Evolutionary conservation across 495 filamentous ascomycete species (phyloP).

Genomic region (Geoglossum glabrum): DNA sequence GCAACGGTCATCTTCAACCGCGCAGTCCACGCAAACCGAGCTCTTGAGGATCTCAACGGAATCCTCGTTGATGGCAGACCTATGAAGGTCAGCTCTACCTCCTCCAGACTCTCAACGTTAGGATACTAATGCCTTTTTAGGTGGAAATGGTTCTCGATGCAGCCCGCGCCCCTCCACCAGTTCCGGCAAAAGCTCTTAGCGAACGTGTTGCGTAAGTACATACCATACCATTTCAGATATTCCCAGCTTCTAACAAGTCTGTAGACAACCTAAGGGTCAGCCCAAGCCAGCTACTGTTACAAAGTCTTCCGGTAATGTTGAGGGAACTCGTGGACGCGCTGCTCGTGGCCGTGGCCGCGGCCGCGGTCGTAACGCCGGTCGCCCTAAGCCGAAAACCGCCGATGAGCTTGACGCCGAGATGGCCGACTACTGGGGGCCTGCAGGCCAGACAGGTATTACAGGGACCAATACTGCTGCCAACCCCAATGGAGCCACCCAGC

Average conservation of each 20-base stretch:
- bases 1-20: slow-evolving; percentile 64
- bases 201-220: slow-evolving; percentile 65
- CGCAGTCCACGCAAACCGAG: slow-evolving; percentile 57
- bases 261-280: slow-evolving; percentile 46
- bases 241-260: slow-evolving; percentile 9
- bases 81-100: slow-evolving; percentile 49
- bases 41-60: slow-evolving; percentile 62
- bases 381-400: slow-evolving; percentile 67
- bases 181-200: slow-evolving; percentile 51
- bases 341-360: slow-evolving; percentile 31
- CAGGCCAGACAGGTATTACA: not conserved
- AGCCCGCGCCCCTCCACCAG: slow-evolving; percentile 41
- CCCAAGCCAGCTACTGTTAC: slow-evolving; percentile 60
- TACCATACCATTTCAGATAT: not conserved
- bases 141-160: slow-evolving; percentile 80
- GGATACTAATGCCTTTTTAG: slow-evolving; percentile 23
- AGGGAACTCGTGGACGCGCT: slow-evolving; percentile 17
- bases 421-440: slow-evolving; percentile 57
- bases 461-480: not conserved
- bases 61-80: slow-evolving; percentile 72
- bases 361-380: slow-evolving; percentile 28
- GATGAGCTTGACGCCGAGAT: slow-evolving; percentile 91
- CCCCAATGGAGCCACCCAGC: not conserved
- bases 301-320: slow-evolving; percentile 31
- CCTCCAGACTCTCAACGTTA: not conserved